A percentile compares a stretch with the other conserved stretches of the same genome.
phyloP scores from a whole-genome alignment of 2,329 filamentous ascomycete species.

The Didymella sp. region DNA sequence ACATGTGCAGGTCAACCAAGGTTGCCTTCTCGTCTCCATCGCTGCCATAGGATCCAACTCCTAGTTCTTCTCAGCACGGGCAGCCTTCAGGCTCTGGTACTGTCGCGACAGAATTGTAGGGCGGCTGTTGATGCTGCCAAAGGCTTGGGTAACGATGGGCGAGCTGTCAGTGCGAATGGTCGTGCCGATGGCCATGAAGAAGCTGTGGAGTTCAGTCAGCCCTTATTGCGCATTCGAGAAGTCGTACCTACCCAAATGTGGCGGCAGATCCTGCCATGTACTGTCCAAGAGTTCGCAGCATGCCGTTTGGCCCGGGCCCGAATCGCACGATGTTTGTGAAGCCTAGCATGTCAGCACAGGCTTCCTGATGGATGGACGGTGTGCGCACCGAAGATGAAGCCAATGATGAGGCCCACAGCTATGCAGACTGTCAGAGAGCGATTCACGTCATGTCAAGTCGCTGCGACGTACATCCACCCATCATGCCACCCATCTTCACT shows the following conservation, averaged over 20 bases:
- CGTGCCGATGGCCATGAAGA: conserved; percentile 99
- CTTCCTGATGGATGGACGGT: neutral
- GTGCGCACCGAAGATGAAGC: conserved; percentile 88
- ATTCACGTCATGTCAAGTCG: neutral
- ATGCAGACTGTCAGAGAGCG: conserved; percentile 24
- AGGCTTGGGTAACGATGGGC: conserved; percentile 75
- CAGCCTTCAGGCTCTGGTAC: conserved; percentile 37
- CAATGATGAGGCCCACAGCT: conserved; percentile 97
- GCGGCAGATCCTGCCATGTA: conserved; percentile 96
- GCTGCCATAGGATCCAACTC: neutral
- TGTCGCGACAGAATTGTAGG: conserved; percentile 70
- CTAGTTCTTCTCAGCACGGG: conserved; percentile 42
- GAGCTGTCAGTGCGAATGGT: conserved; percentile 93
- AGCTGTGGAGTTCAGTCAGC: conserved; percentile 57
- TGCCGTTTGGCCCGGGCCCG: conserved; percentile 89
- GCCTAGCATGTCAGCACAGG: conserved; percentile 60
- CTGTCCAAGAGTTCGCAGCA: conserved; percentile 92
- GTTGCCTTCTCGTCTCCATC: neutral
- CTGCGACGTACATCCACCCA: conserved; percentile 86
- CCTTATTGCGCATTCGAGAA: neutral
- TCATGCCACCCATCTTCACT: conserved; percentile 99
- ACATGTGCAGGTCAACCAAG: conserved; percentile 19
- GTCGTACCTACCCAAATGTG: conserved; percentile 80
- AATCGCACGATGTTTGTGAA: conserved; percentile 95
- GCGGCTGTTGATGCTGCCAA: conserved; percentile 71